phyloP scores from a whole-genome alignment of 176 grass and related monocot species.

The Oryza longistaminata region DNA sequence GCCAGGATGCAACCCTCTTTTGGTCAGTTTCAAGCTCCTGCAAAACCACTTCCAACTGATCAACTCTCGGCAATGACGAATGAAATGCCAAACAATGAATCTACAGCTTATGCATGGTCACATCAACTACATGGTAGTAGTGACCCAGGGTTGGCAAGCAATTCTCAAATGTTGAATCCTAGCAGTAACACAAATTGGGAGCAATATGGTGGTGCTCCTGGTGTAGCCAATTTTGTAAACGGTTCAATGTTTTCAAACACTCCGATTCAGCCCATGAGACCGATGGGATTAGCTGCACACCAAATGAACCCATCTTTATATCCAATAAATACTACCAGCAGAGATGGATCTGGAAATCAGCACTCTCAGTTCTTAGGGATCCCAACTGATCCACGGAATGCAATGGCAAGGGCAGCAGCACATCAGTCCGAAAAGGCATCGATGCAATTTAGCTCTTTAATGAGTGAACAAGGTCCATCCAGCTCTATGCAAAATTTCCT shows the following conservation, averaged over 20 bases:
- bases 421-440: slow-evolving; percentile 65
- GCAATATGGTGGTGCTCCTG: slow-evolving; percentile 56
- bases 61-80: slow-evolving; percentile 57
- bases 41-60: slow-evolving; percentile 52
- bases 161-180: slow-evolving; percentile 60
- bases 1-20: slow-evolving; percentile 51
- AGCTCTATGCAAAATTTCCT: slow-evolving; percentile 69
- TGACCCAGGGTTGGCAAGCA: slow-evolving; percentile 52
- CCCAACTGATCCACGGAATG: slow-evolving; percentile 58
- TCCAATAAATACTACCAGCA: slow-evolving; percentile 58
- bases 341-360: slow-evolving; percentile 60
- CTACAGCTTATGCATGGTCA: slow-evolving; percentile 57
- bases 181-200: slow-evolving; percentile 68
- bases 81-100: slow-evolving; percentile 69
- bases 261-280: slow-evolving; percentile 61
- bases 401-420: slow-evolving; percentile 46
- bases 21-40: slow-evolving; percentile 50
- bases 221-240: slow-evolving; percentile 59
- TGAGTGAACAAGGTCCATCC: slow-evolving; percentile 49
- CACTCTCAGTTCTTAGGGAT: slow-evolving; percentile 76
- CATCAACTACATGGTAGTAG: slow-evolving; percentile 51
- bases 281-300: slow-evolving; percentile 60
- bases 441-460: slow-evolving; percentile 55
- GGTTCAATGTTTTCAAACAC: slow-evolving; percentile 61
- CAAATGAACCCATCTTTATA: slow-evolving; percentile 79